These are phyloP conservation scores for Ustilago xerochloae DNA, from an alignment of 1,284 basidiomycete species.

Conservation along the genomic window DNA sequence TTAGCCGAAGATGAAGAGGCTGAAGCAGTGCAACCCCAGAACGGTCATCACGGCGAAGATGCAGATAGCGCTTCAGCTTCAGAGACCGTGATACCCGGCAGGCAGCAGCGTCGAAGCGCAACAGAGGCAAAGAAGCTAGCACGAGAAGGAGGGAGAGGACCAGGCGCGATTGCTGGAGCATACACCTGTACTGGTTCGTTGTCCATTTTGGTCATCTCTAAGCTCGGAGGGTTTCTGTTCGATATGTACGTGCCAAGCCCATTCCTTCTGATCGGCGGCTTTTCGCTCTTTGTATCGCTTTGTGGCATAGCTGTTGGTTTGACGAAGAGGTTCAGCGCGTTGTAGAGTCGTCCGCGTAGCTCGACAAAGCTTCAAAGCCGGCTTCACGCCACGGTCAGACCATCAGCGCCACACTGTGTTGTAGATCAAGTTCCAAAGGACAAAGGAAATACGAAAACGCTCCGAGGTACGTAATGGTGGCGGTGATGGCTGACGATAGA, in stretches of 20 bases:
- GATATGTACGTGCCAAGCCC: conserved; percentile 50
- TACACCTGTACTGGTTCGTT: conserved; percentile 54
- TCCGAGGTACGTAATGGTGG: too few species aligned
- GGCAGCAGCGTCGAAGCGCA: background rate
- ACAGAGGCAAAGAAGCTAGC: background rate
- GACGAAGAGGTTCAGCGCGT: conserved; percentile 4
- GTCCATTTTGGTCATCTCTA: conserved; percentile 51
- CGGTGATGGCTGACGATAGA: too few species aligned
- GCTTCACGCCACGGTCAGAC: background rate
- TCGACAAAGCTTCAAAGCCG: background rate
- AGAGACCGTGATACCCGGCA: background rate
- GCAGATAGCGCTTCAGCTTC: conserved; percentile 1
- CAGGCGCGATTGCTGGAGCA: conserved; percentile 53
- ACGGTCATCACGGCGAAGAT: background rate
- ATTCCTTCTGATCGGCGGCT: conserved; percentile 49
- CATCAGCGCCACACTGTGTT: too few species aligned
- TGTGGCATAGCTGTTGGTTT: conserved; percentile 7
- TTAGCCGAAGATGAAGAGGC: conserved; percentile 2
- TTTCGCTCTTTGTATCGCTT: conserved; percentile 34
- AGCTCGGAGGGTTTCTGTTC: conserved; percentile 50
- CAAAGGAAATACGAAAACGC: too few species aligned
- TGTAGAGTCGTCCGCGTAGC: background rate
- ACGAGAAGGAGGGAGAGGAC: conserved; percentile 13
- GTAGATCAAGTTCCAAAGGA: too few species aligned
- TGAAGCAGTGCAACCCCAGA: background rate